Evolutionary conservation across 495 filamentous ascomycete species (phyloP), one percentile per base, ranked within the genome.

Genomic region (Daldinia childiae): DNA sequence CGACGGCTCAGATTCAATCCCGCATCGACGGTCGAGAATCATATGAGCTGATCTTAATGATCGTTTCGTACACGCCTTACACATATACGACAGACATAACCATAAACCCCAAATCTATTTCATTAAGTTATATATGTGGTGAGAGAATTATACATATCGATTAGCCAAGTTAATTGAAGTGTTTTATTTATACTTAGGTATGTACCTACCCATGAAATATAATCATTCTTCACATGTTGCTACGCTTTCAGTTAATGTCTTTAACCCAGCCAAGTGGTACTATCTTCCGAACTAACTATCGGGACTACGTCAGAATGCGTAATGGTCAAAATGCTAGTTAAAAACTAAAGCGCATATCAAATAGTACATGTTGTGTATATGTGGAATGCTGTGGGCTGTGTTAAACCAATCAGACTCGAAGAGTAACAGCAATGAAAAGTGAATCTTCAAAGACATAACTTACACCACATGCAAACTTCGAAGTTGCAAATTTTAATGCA

Each of bases 11-110:
- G 58, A 65, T 73, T 48, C 66, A 65, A 62, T 69, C 66, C 51
- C 66, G 32, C 62, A 27, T 41, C 34, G 43, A 41, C 50, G 62
- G 66, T 73, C 56, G 29, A 69, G 36, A 36, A 61, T 45, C 61
- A 48, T 55, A 73, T 73, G 38, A 69, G 64, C 64, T 73, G 65
- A 73, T 68, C 59, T 59, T 61, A 58, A 58, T 57, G 34, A 59
- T 52, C 19, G 32, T 34, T 64, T 48, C 14, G 32, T 38, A 14
- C 12, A 15, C 55, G 29, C 17, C 55, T 38, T 38, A 38, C 4
- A 5, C 11, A 32, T 1, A n/a, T 54, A 29, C 50, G 50, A 29
- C 30, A 4, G n/a, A 52, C 24, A 12, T 52, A 52, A 2, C 19
- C 41, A 36, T 14, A 36, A 14, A 4, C 11, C 34, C 34, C 34